Base-by-base conservation (phyloP, 129 eudicot genomes). In the Dittrichia graveolens region DNA sequence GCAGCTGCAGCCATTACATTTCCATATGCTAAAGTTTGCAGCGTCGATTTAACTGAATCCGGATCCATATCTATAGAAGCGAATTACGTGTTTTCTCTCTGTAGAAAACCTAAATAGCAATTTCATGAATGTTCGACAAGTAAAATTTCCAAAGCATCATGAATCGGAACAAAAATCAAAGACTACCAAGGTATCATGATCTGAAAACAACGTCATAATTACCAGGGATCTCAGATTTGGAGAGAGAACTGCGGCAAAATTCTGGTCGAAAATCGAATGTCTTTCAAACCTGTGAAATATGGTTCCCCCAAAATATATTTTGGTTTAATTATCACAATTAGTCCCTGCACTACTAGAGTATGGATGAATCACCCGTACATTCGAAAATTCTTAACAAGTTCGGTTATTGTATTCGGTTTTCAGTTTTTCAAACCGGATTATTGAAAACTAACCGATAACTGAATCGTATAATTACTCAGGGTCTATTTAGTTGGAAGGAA, bases 1-100 rank as follows among this genome's bases (percentile, higher is more conserved):
- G 98, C 98, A 47, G 98, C 96, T 6, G 95, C 95, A 55, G 98
- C 98, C 92, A 92, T 54, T 37, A 91, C 97, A 85, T 77, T 77
- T 69, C 81, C 81, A 77, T 69, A 77, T 13, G 81, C 81, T 60
- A 77, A 50, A 40, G 87, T 89, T 50, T 84, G 80, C 60, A 92
- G 83, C 49, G 98, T 92, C 49, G 95, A 87, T 85, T 92, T 92
- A 6, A 93, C 98, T 59, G 95, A 70, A 82, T 93, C 86, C 57
- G 98, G 96, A 80, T 93, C 91, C 98, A 93, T 93, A 9, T 59
- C 54, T 61, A 19, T 24, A 42, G 12, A 19, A 11, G 50, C 15
- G 31, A 75, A 35, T 56, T 55, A 66, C 67, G 45, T 47, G 24
- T 48, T 34, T 63, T 63, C 16, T 50, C 34, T 50, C 49, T 57